Percentiles rank a stretch among this genome's conserved stretches.
phyloP scores from a whole-genome alignment of 805 yeast genomes.

The Pichia kluyveri region DNA sequence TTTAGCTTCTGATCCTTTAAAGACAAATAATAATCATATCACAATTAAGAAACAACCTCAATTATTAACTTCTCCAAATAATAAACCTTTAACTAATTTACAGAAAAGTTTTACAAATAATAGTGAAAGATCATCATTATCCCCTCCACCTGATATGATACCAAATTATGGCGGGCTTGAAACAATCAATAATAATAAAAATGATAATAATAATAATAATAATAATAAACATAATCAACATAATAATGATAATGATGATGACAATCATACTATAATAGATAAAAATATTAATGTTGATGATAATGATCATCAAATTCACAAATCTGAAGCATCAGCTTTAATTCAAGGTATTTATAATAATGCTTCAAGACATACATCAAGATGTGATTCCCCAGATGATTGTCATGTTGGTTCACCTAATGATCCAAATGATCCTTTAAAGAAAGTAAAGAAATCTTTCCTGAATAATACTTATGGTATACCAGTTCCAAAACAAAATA shows the following conservation, averaged over 20 bases:
- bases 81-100: not conserved
- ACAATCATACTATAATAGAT: not conserved
- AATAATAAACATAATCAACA: not conserved
- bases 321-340: conserved; percentile 36
- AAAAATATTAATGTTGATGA: not conserved
- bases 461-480: conserved; percentile 9
- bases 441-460: conserved; percentile 4
- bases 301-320: conserved; percentile 25
- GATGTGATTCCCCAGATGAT: conserved; percentile 1
- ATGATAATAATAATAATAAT: not conserved
- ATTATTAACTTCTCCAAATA: conserved; percentile 8
- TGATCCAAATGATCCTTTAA: not conserved
- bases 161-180: not conserved
- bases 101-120: not conserved
- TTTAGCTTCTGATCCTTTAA: conserved; percentile 62
- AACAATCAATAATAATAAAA: not conserved
- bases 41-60: conserved; percentile 54
- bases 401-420: not conserved
- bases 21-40: conserved; percentile 55
- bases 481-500: conserved; percentile 10
- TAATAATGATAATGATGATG: not conserved
- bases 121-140: not conserved
- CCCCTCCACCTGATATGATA: not conserved
- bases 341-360: conserved; percentile 28
- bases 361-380: conserved; percentile 13